Evolutionary conservation across 139 green algal genomes (phyloP).

Genomic region (Gonium pectorale): DNA sequence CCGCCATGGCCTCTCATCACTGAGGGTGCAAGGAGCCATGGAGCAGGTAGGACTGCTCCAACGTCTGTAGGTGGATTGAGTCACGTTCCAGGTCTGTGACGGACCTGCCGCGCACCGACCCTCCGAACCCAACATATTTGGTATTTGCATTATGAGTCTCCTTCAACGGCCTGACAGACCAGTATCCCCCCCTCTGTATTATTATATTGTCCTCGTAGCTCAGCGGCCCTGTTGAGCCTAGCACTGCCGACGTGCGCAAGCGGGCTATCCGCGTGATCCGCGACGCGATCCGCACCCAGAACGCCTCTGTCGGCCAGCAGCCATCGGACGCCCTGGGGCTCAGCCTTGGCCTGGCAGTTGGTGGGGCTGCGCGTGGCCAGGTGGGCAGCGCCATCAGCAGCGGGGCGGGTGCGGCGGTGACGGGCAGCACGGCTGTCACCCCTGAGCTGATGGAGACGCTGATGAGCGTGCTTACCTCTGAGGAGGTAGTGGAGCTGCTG

Average conservation of each 20-base stretch:
- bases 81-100: too few species aligned
- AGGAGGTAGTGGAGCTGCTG: slow-evolving; percentile 65
- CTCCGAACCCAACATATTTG: too few species aligned
- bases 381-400: not conserved
- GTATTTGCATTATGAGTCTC: too few species aligned
- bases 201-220: slow-evolving; percentile 32
- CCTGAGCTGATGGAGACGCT: slow-evolving; percentile 39
- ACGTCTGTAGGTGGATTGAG: too few species aligned
- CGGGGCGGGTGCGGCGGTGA: not conserved
- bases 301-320: slow-evolving; percentile 1
- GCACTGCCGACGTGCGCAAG: slow-evolving; percentile 32
- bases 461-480: slow-evolving; percentile 47
- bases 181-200: too few species aligned
- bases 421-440: not conserved
- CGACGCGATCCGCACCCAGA: slow-evolving; percentile 43
- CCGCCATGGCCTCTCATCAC: slow-evolving; percentile 51
- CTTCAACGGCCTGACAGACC: too few species aligned
- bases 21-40: slow-evolving; percentile 31
- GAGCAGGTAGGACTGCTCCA: slow-evolving; percentile 32
- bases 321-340: not conserved
- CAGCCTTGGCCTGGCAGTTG: not conserved
- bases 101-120: too few species aligned
- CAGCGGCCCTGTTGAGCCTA: not conserved
- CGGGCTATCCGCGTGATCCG: slow-evolving; percentile 46
- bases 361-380: not conserved